These are phyloP conservation scores for Globisporangium uncinulatum DNA, from an alignment of 352 stramenopile species.

Conservation along the genomic window DNA sequence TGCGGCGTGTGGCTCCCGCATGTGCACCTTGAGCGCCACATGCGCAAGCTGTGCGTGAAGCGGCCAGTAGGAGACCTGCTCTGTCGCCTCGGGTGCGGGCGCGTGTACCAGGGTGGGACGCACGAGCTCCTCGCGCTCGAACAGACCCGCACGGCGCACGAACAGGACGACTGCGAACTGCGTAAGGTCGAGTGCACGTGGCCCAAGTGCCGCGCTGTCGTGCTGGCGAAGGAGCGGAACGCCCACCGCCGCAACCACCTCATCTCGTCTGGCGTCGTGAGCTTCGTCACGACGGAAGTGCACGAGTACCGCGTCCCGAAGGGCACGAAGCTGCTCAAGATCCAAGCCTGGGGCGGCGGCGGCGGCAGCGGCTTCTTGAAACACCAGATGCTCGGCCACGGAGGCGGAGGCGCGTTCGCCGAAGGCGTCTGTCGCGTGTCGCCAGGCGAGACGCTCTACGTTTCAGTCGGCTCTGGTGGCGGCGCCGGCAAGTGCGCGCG, in stretches of 20 bases:
- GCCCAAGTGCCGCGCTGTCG: slow-evolving; percentile 46
- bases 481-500: slow-evolving; percentile 33
- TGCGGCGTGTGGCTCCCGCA: slow-evolving; percentile 66
- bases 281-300: slow-evolving; percentile 50
- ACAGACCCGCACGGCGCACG: slow-evolving; percentile 56
- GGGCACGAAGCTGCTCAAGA: slow-evolving; percentile 53
- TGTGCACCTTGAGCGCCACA: slow-evolving; percentile 38
- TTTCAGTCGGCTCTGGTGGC: slow-evolving; percentile 46
- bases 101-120: slow-evolving; percentile 44
- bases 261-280: slow-evolving; percentile 50
- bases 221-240: slow-evolving; percentile 58
- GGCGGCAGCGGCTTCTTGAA: slow-evolving; percentile 60
- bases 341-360: slow-evolving; percentile 67
- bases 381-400: slow-evolving; percentile 38
- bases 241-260: slow-evolving; percentile 53
- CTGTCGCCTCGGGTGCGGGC: slow-evolving; percentile 55
- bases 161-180: slow-evolving; percentile 59
- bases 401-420: slow-evolving; percentile 64
- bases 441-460: slow-evolving; percentile 66
- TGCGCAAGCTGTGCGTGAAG: slow-evolving; percentile 49
- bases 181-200: slow-evolving; percentile 72
- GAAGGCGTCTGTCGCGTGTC: slow-evolving; percentile 51
- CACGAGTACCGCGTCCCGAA: slow-evolving; percentile 67
- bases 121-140: slow-evolving; percentile 62
- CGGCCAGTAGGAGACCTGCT: slow-evolving; percentile 50